phyloP scores from a whole-genome alignment of 225 moss, liverwort and hornwort genomes.

The Bryum argenteum region DNA sequence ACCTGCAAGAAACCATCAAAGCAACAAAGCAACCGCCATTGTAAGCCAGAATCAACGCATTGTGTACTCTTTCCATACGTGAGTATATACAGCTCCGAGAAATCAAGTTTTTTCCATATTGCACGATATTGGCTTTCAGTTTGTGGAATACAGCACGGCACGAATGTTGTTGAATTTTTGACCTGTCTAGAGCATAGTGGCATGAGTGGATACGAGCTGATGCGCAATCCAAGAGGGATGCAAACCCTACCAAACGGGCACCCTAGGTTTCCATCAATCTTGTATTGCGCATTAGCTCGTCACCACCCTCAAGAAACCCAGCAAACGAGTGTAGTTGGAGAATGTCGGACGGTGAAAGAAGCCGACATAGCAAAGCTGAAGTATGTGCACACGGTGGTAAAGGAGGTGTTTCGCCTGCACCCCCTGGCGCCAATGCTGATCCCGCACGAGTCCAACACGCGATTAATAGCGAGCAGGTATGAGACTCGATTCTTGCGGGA shows the following conservation, averaged over 20 bases:
- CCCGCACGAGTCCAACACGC: constrained; percentile 36
- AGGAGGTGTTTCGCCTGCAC: constrained; percentile 54
- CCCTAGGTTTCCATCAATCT: too few species aligned
- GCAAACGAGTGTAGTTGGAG: constrained; percentile 26
- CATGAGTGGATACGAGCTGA: constrained; percentile 35
- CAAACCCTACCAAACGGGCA: constrained; percentile 26
- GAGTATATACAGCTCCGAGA: too few species aligned
- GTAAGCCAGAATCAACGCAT: constrained; percentile 8
- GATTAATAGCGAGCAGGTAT: constrained; percentile 27
- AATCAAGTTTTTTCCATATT: too few species aligned
- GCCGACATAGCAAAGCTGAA: too few species aligned
- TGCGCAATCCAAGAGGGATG: constrained; percentile 9
- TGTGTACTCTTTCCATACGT: neutral
- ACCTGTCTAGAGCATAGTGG: constrained; percentile 28
- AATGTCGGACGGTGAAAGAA: constrained; percentile 23
- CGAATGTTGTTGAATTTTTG: neutral
- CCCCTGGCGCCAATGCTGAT: constrained; percentile 37
- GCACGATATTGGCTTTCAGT: too few species aligned
- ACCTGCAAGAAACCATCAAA: constrained; percentile 3
- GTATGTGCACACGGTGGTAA: constrained; percentile 42
- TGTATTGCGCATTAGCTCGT: too few species aligned
- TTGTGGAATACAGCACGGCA: too few species aligned
- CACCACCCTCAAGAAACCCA: too few species aligned
- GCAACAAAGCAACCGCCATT: constrained; percentile 34
- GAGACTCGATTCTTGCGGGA: constrained; percentile 43